Evolutionary conservation across 2,329 filamentous ascomycete genomes (phyloP).

Genomic region (Neonectria neomacrospora): DNA sequence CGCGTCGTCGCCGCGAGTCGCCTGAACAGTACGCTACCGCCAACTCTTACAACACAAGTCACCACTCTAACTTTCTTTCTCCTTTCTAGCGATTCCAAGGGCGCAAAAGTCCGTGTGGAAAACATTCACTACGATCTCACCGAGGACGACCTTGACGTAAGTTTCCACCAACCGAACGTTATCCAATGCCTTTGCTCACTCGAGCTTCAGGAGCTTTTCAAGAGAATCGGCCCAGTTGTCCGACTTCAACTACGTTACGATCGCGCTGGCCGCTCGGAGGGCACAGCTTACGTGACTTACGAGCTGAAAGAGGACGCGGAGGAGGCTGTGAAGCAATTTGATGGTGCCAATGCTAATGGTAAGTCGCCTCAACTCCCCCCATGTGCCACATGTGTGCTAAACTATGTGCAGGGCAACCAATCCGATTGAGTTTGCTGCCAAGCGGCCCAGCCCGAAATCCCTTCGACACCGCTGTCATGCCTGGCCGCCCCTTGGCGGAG

Average conservation of each 20-base stretch:
- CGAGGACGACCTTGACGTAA: conserved; percentile 82
- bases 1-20: conserved; percentile 56
- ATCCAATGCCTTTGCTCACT: conserved; percentile 41
- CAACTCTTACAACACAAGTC: conserved; percentile 9
- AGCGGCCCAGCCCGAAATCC: conserved; percentile 63
- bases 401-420: conserved; percentile 73
- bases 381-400: conserved; percentile 17
- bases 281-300: conserved; percentile 86
- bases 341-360: conserved; percentile 91
- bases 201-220: conserved; percentile 76
- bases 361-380: conserved; percentile 27
- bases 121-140: conserved; percentile 94
- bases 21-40: conserved; percentile 50
- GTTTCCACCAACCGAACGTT: conserved; percentile 19
- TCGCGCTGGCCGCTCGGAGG: conserved; percentile 87
- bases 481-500: conserved; percentile 68
- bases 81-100: conserved; percentile 59
- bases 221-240: conserved; percentile 76
- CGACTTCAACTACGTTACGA: conserved; percentile 83
- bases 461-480: conserved; percentile 66
- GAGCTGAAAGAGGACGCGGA: conserved; percentile 75
- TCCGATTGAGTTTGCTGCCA: conserved; percentile 75
- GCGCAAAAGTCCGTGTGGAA: conserved; percentile 82
- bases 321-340: conserved; percentile 80
- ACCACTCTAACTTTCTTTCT: conserved; percentile 27